phyloP scores from a whole-genome alignment of 768 basidiomycete genomes.

The Boletus sp. region DNA sequence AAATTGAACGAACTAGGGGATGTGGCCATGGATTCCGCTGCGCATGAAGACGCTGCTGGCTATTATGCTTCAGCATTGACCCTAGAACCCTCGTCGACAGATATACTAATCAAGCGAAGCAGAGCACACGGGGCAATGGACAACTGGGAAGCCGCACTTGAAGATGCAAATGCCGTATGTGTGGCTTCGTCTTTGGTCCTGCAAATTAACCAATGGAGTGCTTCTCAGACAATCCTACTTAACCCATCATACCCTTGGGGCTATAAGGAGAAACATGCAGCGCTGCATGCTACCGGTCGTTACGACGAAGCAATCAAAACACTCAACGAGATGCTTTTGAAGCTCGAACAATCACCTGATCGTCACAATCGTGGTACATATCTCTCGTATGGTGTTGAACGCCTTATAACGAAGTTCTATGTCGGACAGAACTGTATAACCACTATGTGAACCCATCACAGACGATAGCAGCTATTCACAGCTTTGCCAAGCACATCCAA shows the following conservation, averaged over 20 bases:
- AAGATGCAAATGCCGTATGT: slow-evolving; percentile 13
- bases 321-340: slow-evolving; percentile 1
- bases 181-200: background rate
- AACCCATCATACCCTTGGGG: slow-evolving; percentile 7
- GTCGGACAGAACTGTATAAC: background rate
- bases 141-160: slow-evolving; percentile 1
- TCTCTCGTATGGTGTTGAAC: background rate
- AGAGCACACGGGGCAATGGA: background rate
- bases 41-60: slow-evolving; percentile 6
- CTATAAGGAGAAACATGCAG: slow-evolving; percentile 11
- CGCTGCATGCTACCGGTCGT: slow-evolving; percentile 9
- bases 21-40: background rate
- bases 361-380: slow-evolving; percentile 1
- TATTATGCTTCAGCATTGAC: slow-evolving; percentile 8
- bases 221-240: slow-evolving; percentile 10
- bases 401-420: background rate
- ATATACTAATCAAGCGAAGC: slow-evolving; percentile 12
- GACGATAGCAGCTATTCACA: background rate
- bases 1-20: slow-evolving; percentile 10
- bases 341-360: slow-evolving; percentile 2
- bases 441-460: slow-evolving; percentile 7
- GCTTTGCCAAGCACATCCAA: background rate
- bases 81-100: background rate
- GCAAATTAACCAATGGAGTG: background rate
- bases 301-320: slow-evolving; percentile 20